phyloP scores from a whole-genome alignment of 345 rosid genomes.

The Boechera retrofracta region DNA sequence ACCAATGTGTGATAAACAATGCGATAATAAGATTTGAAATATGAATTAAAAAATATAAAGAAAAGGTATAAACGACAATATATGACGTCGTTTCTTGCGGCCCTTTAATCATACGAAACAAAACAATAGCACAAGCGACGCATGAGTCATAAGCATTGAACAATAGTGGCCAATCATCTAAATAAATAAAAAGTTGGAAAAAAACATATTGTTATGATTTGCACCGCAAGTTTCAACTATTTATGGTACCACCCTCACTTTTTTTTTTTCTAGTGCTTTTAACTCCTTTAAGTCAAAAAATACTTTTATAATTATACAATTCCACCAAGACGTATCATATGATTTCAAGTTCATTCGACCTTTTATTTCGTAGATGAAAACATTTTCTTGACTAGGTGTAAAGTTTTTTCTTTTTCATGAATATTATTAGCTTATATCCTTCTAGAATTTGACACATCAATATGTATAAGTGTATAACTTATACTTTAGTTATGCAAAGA shows the following conservation, averaged over 20 bases:
- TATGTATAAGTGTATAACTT: background rate
- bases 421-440: constrained; percentile 13
- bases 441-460: constrained; percentile 25
- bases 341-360: constrained; percentile 18
- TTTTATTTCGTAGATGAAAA: constrained; percentile 18
- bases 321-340: constrained; percentile 23
- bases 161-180: constrained; percentile 33
- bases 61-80: constrained; percentile 31
- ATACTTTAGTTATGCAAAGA: background rate
- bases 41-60: background rate
- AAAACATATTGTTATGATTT: constrained; percentile 25
- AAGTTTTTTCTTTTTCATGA: constrained; percentile 1
- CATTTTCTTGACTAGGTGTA: constrained; percentile 6
- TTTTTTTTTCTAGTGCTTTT: constrained; percentile 14
- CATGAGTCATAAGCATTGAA: constrained; percentile 37
- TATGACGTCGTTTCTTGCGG: constrained; percentile 32
- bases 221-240: constrained; percentile 37
- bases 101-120: constrained; percentile 33
- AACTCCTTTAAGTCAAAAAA: constrained; percentile 14
- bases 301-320: constrained; percentile 30
- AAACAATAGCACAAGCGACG: constrained; percentile 28
- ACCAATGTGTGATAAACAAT: constrained; percentile 2
- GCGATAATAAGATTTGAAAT: constrained; percentile 18
- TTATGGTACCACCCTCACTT: constrained; percentile 24
- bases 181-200: constrained; percentile 24